Conservation (phyloP, 139 green algal genomes). For the Volvox africanus region DNA sequence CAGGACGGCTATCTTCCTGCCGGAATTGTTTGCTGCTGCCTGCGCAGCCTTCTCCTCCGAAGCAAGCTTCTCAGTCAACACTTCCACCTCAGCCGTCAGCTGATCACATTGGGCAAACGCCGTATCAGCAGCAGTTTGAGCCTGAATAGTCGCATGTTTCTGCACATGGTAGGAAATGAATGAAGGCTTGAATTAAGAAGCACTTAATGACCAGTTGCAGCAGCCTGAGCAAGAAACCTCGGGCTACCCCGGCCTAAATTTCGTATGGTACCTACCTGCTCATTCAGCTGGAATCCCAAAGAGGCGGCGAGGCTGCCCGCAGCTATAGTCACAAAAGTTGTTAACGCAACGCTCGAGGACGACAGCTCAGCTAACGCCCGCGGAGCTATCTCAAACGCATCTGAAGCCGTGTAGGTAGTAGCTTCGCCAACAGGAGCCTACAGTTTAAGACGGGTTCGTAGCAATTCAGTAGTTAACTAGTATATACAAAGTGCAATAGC, state of each 20-base stretch:
- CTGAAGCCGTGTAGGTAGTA: neutral
- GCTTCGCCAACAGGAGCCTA: neutral
- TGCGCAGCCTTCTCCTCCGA: neutral
- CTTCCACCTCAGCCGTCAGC: neutral
- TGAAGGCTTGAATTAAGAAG: neutral
- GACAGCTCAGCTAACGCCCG: neutral
- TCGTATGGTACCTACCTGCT: conserved; percentile 21
- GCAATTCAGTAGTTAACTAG: neutral
- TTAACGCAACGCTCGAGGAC: neutral
- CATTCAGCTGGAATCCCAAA: conserved; percentile 1
- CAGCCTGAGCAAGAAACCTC: too few species aligned
- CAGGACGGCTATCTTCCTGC: neutral
- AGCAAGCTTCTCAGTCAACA: conserved; percentile 3
- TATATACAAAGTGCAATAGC: too few species aligned
- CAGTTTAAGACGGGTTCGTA: neutral
- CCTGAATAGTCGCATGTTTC: neutral
- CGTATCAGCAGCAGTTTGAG: neutral
- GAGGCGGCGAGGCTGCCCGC: neutral
- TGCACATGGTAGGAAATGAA: neutral
- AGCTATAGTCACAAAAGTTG: neutral
- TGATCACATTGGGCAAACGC: neutral
- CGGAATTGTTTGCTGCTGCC: neutral
- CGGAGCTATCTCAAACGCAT: neutral
- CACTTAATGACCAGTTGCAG: too few species aligned
- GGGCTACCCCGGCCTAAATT: neutral